Base-by-base conservation (phyloP, 768 basidiomycete genomes). In the Pulveroboletus sp. region DNA sequence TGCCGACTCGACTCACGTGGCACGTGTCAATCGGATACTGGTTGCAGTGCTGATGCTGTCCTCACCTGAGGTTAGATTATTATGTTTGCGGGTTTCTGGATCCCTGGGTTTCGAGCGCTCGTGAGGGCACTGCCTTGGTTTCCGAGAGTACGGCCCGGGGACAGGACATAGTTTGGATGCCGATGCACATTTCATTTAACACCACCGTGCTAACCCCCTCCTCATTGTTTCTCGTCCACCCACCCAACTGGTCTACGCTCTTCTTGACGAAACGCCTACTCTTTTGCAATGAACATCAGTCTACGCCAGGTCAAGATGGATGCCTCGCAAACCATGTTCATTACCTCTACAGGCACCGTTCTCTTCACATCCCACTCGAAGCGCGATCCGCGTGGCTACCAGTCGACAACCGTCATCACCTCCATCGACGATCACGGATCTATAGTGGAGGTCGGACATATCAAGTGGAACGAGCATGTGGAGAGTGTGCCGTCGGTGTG, bases 201-300 rank as follows among this genome's bases (percentile, higher is more conserved):
- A 27, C 9, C 25, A 27, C 25, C 9, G 25, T 27, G 5, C 9
- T 5, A 27, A 9, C 25, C 5, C 25, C 25, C 9, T 27, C 25
- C 25, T 27, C 25, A 9, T 9, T 27, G 25, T 9, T 27, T 27
- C 25, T 5, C 25, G 5, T 27, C 25, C 17, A n/a, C 35, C 36
- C 13, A 24, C 6, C 13, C n/a, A n/a, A n/a, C n/a, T n/a, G n/a
- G n/a, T n/a, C n/a, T n/a, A n/a, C n/a, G n/a, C n/a, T n/a, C n/a
- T n/a, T n/a, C n/a, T n/a, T n/a, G n/a, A 4, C 33, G n/a, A 11
- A 24, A 16, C 19, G 33, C 5, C 9, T 14, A 25, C 6, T 35
- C 11, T 17, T 27, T 35, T 12, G 17, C 23, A 2, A 61, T 61
- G 59, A 61, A 58, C 43, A 36, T 58, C 56, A 55, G 48, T 24